Conservation (phyloP, 345 rosid genomes). For the Brassica nigra region DNA sequence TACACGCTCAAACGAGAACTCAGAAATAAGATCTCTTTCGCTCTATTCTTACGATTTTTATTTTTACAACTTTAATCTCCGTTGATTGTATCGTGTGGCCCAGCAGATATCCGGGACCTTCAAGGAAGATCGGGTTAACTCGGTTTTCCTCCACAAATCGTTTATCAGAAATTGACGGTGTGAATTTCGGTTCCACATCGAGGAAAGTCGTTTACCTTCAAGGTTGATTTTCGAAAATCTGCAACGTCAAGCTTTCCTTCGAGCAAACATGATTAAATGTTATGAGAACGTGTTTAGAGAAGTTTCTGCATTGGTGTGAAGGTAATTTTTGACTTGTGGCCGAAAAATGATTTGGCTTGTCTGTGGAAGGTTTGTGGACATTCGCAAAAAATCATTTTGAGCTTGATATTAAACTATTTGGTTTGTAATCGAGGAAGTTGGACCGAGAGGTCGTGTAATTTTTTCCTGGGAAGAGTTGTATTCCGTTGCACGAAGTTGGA, state of each 20-base stretch:
- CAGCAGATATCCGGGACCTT: too few species aligned
- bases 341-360: not conserved
- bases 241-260: not conserved
- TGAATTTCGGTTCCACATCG: not conserved
- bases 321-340: not conserved
- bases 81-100: too few species aligned
- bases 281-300: not conserved
- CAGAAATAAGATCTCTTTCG: too few species aligned
- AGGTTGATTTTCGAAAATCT: not conserved
- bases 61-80: too few species aligned
- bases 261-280: too few species aligned
- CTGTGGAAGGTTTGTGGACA: not conserved
- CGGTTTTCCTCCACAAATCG: too few species aligned
- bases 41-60: too few species aligned
- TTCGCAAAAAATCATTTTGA: not conserved
- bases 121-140: too few species aligned
- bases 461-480: not conserved
- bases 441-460: not conserved
- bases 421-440: not conserved
- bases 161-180: too few species aligned
- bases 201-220: not conserved
- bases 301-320: not conserved
- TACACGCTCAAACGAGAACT: too few species aligned
- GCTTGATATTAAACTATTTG: not conserved
- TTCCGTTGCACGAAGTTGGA: not conserved